Evolutionary conservation across 2,329 filamentous ascomycete species (phyloP), one percentile per base, ranked within the genome.

Genomic region (Gaeumannomyces sp.): DNA sequence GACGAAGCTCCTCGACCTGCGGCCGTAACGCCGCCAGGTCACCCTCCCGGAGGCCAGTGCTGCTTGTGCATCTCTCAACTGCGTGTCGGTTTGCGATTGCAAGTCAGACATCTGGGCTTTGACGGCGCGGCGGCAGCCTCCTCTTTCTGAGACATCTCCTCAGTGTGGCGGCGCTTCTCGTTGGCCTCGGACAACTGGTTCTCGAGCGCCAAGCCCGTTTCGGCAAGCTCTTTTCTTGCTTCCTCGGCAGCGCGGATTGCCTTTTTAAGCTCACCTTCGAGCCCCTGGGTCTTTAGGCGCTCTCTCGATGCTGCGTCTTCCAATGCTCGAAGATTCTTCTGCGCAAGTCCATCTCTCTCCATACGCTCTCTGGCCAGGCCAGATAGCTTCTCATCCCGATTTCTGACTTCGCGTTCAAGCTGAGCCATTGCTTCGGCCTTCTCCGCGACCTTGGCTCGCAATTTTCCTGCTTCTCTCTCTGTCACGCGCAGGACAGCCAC

Each of bases 111-210:
- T 65, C 11, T 66, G 16, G 4, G 19, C 25, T 1, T 68, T 63
- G 10, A 65, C 31, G 1, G 45, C 35, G 63, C 53, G 2, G 31
- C 28, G 2, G 27, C 57, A 59, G 22, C 25, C 27, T 4, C 25
- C 57, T 28, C 29, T 13, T 66, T 57, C 8, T 58, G 65, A 19
- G 56, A 22, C 33, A 31, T 67, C 14, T 70, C 66, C 50, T 70
- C 66, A 2, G 61, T 3, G 2, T 67, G 65, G 0, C 60, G 62
- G 2, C 63, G 14, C 13, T 63, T 61, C 25, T 68, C 63, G 14
- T 62, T 66, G 31, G 59, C 31, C n/a, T 67, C 61, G 2, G 65
- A 45, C 16, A 70, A 56, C 53, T 68, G 64, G 13, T 59, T 66
- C 29, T 69, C 68, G 10, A 67, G 16, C 14, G 45, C 45, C 14